Base-by-base conservation (phyloP, 23 red algal genomes). In the Gracilariopsis chorda region DNA sequence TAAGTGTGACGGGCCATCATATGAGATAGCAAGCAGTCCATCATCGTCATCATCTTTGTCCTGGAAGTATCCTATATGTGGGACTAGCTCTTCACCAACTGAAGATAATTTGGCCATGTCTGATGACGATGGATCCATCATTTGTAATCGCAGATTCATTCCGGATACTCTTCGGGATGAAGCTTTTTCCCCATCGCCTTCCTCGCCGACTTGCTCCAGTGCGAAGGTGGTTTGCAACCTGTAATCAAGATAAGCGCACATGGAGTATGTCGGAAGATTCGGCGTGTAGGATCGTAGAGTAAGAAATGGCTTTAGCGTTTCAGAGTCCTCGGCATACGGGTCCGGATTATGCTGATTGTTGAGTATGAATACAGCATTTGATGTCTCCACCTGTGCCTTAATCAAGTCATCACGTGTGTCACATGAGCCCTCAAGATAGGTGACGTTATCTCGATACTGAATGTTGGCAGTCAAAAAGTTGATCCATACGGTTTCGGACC, bases 161-260 rank as follows among this genome's bases (percentile, higher is more conserved):
- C 76, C 52, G 25, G 76, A 80, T 53, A 36, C 76, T 20, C 69
- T 55, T 40, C 82, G 58, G 17, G 51, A 74, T 6, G 69, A 11
- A 33, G 24, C 46, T 62, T 76, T 69, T 44, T 58, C 85, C 39
- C 29, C 77, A 4, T 56, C 88, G 32, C 82, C 88, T 21, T 55
- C 6, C 8, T 91, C 88, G 29, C 53, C 75, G 7, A 82, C 41
- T n/a, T 91, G 88, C 25, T 91, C 88, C 33, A 94, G 49, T 6
- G 91, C 91, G 78, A 83, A 84, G 6, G 91, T 87, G 44, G 89
- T 89, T 70, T 94, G 92, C 35, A 94, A 72, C 92, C 88, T 89
- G 14, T 83, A 94, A 49, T 94, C 92, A 25, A 71, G 83, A 30
- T 88, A 35, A 37, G 84, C 83, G 33, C 80, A 86, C 92, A 94